Conservation (phyloP, 2,329 filamentous ascomycete genomes). For the Cadophora sp. region DNA sequence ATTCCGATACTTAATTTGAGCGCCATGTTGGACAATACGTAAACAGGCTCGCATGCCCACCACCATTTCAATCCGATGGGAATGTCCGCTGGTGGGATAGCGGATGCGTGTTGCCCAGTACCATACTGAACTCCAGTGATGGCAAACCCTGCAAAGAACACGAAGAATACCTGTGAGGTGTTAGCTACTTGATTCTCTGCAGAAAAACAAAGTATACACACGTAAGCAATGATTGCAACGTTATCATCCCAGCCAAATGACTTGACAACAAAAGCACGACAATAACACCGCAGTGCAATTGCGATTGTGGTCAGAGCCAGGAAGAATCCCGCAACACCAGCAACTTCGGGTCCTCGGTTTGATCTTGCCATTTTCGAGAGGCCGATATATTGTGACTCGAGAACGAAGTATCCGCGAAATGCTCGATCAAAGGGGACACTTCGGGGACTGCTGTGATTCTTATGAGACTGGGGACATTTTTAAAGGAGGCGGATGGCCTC, state of each 20-base stretch:
- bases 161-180: slow-evolving; percentile 35
- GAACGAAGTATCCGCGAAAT: not conserved
- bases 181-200: not conserved
- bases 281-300: slow-evolving; percentile 38
- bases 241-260: slow-evolving; percentile 42
- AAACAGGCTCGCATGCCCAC: slow-evolving; percentile 50
- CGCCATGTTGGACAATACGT: slow-evolving; percentile 49
- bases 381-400: not conserved
- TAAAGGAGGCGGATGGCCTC: not conserved
- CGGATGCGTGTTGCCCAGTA: slow-evolving; percentile 39
- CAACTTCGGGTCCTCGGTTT: slow-evolving; percentile 37
- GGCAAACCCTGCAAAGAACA: slow-evolving; percentile 36
- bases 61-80: slow-evolving; percentile 45
- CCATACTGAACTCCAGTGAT: slow-evolving; percentile 40
- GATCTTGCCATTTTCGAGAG: slow-evolving; percentile 16
- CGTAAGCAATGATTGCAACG: slow-evolving; percentile 36
- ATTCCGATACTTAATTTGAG: slow-evolving; percentile 50
- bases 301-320: slow-evolving; percentile 45
- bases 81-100: slow-evolving; percentile 35
- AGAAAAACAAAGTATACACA: slow-evolving; percentile 19
- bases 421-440: not conserved
- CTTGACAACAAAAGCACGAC: slow-evolving; percentile 36
- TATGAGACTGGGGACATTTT: slow-evolving; percentile 5
- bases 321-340: slow-evolving; percentile 48
- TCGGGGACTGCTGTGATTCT: not conserved